Evolutionary conservation across 257 asterid species (phyloP).

Genomic region (Craterostigma plantagineum): DNA sequence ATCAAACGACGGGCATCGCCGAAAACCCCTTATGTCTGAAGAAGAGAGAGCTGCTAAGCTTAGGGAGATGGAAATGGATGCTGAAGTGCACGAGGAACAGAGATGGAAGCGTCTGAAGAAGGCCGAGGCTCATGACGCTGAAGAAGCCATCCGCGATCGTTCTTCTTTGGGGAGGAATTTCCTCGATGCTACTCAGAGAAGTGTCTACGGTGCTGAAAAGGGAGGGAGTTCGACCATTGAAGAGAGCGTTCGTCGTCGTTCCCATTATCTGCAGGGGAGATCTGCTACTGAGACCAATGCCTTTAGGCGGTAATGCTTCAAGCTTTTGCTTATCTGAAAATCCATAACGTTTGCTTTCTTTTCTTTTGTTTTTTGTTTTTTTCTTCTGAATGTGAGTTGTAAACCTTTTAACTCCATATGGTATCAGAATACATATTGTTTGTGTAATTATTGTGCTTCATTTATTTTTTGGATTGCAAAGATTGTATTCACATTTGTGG

Average conservation of each 20-base stretch:
- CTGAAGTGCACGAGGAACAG: conserved; percentile 78
- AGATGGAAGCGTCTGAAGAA: conserved; percentile 78
- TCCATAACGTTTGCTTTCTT: no score
- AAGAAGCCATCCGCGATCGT: conserved; percentile 35
- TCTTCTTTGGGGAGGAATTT: conserved; percentile 50
- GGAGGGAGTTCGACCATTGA: conserved; percentile 91
- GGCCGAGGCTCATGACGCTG: conserved; percentile 65
- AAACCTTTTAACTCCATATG: no score
- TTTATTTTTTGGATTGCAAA: no score
- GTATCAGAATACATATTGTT: no score
- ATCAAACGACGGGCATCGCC: conserved; percentile 20
- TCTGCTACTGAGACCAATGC: conserved; percentile 61
- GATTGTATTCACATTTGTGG: no score
- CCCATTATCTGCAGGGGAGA: conserved; percentile 62
- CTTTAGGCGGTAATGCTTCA: conserved; percentile 28
- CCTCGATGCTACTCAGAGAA: conserved; percentile 61
- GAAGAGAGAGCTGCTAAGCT: conserved; percentile 86
- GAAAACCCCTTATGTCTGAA: conserved; percentile 43
- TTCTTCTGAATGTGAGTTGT: no score
- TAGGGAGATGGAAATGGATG: conserved; percentile 90
- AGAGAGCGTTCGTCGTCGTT: conserved; percentile 88
- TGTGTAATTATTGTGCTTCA: no score
- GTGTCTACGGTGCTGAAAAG: conserved; percentile 80
- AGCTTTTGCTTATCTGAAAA: no score
- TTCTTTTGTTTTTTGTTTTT: no score